Evolutionary conservation across 2,329 filamentous ascomycete genomes (phyloP), one percentile per base, ranked within the genome.

Genomic region (Colletotrichum sidae): DNA sequence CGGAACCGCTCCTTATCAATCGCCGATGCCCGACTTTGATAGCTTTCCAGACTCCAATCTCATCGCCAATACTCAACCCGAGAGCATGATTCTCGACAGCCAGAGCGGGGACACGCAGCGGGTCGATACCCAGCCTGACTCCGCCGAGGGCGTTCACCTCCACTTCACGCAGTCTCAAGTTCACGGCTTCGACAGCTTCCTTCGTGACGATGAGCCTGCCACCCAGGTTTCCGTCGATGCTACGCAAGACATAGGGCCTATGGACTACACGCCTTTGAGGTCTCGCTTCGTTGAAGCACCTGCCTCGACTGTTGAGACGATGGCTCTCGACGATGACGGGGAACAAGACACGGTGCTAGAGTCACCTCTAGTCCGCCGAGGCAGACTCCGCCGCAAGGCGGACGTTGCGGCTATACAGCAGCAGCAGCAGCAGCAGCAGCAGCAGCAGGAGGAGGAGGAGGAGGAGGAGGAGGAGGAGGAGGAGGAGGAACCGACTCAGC

Each of bases 221-320:
- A 91, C 90, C 1, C 90, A 94, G 70, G 76, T 85, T 17, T 92
- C 91, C 54, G 83, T 92, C 6, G 91, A 94, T 62, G 88, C 90
- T 1, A 96, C 93, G 2, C 94, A 97, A 74, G 94, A 97, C 74
- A 84, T 80, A 15, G 94, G 93, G 0, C 92, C 96, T 70, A 86
- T 90, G 45, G 82, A 90, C 60, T 90, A 89, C 61, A 92, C 92
- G 1, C 92, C 93, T 47, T 83, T 93, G 53, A 89, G 87, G 66
- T 81, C 85, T 62, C 84, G 91, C 52, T 94, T 93, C 75, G 72
- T 89, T 56, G 84, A 88, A 37, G 79, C 86, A 1, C 89, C 91
- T 2, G 77, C 82, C 12, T 93, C 92, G 0, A 95, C 92, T 0
- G 80, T 90, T 0, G 90, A 92, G 17, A 96, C 93, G 0, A 83